Base-by-base conservation (phyloP, 2,329 filamentous ascomycete genomes). In the Alternaria consortialis region DNA sequence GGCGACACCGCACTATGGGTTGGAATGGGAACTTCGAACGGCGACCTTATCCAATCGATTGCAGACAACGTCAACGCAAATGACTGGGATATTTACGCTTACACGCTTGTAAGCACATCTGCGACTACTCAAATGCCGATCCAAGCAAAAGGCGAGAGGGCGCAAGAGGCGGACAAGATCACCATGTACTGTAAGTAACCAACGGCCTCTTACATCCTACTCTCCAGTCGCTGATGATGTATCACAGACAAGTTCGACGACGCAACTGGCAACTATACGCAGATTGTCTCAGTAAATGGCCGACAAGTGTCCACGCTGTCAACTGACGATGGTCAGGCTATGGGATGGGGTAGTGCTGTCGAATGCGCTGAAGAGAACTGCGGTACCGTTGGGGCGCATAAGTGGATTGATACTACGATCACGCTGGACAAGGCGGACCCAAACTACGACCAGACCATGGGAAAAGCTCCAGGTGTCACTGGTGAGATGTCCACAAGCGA, bases 1-100 rank as follows among this genome's bases (percentile, higher is more conserved):
- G 39, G 39, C 6, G 20, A 25, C 20, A 61, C 77, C 25, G 80
- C 80, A 7, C 74, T 84, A n/a, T 84, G 82, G 82, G 81, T 84
- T 17, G 82, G 82, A 15, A 84, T 84, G 82, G 82, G 82, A 3
- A 84, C 81, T 7, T 82, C 80, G 3, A 79, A 81, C n/a, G 82
- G 82, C 20, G 81, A 84, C 60, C 63, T 84, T 70, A 82, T 84
- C 58, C 82, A 84, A 73, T 82, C 81, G 1, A 83, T 84, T 29
- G 68, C 68, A 40, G 69, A 73, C 15, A 71, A 68, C 43, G 60
- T 31, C 44, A 46, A 68, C 17, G 55, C 63, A 11, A 51, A 65
- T n/a, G 61, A 71, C n/a, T 84, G 82, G 82, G 77, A 65, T 47
- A 73, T 83, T 47, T 84, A 70, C 62, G 81, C 39, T 20, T 42